phyloP scores from a whole-genome alignment of 1,284 basidiomycete species.

The Austroboletus novae-zelandiae region DNA sequence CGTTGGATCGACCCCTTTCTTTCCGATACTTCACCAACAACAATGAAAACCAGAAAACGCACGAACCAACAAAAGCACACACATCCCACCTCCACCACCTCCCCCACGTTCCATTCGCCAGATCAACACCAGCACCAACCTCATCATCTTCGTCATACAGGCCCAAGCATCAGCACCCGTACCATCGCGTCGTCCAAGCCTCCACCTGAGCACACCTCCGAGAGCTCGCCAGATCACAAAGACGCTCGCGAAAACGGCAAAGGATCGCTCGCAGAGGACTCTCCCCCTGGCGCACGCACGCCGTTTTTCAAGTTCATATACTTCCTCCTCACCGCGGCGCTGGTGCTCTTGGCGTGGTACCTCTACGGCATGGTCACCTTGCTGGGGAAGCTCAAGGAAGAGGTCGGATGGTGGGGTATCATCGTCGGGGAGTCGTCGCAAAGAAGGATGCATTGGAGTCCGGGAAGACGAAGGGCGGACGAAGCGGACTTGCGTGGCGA shows the following conservation, averaged over 20 bases:
- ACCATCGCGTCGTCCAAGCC: slow-evolving; percentile 3
- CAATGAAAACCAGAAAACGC: slow-evolving; percentile 12
- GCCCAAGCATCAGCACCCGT: slow-evolving; percentile 13
- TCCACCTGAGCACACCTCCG: not conserved
- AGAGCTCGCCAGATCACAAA: not conserved
- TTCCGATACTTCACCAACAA: not conserved
- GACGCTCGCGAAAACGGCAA: not conserved
- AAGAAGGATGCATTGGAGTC: not conserved
- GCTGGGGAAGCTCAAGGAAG: slow-evolving; percentile 19
- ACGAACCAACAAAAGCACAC: slow-evolving; percentile 10
- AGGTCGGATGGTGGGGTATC: slow-evolving; percentile 27
- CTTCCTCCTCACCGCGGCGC: slow-evolving; percentile 1
- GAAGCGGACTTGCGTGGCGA: not conserved
- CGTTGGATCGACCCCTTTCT: not conserved
- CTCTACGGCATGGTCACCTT: slow-evolving; percentile 10
- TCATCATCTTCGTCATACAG: slow-evolving; percentile 18
- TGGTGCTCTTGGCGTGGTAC: slow-evolving; percentile 24
- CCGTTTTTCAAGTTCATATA: slow-evolving; percentile 19
- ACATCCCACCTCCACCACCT: slow-evolving; percentile 7
- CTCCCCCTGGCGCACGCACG: slow-evolving; percentile 1
- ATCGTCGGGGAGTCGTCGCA: slow-evolving; percentile 2
- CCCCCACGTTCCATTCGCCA: slow-evolving; percentile 8
- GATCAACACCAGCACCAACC: slow-evolving; percentile 9
- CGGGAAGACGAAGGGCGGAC: not conserved
- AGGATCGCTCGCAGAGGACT: not conserved